Base-by-base conservation (phyloP, 441 rosid species). In the Hypseocharis bilobata region DNA sequence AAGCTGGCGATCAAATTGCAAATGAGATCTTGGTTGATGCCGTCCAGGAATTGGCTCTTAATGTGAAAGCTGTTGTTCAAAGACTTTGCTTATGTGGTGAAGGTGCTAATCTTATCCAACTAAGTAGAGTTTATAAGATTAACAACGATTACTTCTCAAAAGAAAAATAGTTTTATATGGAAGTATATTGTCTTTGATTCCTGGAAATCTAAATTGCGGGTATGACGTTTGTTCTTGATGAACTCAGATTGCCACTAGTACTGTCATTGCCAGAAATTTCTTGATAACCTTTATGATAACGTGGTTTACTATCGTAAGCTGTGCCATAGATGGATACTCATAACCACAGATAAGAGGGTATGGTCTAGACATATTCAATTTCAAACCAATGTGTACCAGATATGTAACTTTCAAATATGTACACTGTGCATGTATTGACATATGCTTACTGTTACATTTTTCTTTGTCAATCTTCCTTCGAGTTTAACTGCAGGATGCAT, bases 1-100 rank as follows among this genome's bases (percentile, higher is more conserved):
- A 84, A 77, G 83, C 83, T 60, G 86, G 90, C 38, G 93, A 87
- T 71, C 79, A 74, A 66, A 86, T 85, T 19, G 87, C 93, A 4
- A 81, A 80, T 70, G 75, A 72, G 27, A 87, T 85, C 67, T 76
- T 87, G 74, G 79, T 71, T 51, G 83, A 82, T 60, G 77, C 87
- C 4, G 90, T 81, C 51, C 77, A 81, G 66, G 93, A 87, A 81
- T 74, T 87, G 77, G 86, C 88, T 62, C 74, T 76, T 62, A 87
- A 87, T 75, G 93, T 87, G 40, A 87, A 87, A 76, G 93, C 90
- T 61, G 88, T 87, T 70, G 87, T 85, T 69, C 82, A 70, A 63
- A 82, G 86, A 70, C 93, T 85, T 29, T 63, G 77, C 56, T 81
- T 87, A 74, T 78, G 83, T 47, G 88, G 88, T 29, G 73, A 82